phyloP scores from a whole-genome alignment of 306 rosid genomes.

The Malus sylvestris region DNA sequence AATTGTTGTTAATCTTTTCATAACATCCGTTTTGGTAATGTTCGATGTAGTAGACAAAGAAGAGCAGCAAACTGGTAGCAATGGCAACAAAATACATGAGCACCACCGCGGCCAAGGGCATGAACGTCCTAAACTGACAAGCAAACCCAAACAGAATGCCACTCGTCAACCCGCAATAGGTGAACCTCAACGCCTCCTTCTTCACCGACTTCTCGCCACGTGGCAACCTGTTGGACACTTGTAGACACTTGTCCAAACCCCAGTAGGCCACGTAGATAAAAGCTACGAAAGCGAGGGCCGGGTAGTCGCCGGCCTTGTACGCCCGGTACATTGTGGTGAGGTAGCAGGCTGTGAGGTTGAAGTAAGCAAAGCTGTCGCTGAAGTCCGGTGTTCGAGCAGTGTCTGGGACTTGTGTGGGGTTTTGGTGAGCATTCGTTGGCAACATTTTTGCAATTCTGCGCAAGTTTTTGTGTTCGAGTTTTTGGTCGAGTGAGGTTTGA shows the following conservation, averaged over 20 bases:
- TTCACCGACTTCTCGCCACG: background rate
- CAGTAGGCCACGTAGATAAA: background rate
- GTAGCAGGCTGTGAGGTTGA: constrained; percentile 8
- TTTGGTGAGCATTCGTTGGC: background rate
- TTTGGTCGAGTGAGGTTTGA: background rate
- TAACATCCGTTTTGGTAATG: background rate
- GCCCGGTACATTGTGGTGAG: constrained; percentile 10
- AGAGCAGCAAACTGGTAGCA: constrained; percentile 3
- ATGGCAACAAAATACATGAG: background rate
- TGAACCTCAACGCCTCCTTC: constrained; percentile 6
- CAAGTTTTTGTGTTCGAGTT: background rate
- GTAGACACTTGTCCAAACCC: background rate
- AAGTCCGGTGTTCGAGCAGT: background rate
- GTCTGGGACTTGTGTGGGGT: background rate
- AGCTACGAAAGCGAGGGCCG: background rate
- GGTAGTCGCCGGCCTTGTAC: background rate
- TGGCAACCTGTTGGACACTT: background rate
- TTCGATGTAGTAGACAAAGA: constrained; percentile 5
- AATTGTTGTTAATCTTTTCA: background rate
- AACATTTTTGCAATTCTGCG: background rate
- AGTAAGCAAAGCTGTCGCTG: background rate
- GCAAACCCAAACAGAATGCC: constrained; percentile 14
- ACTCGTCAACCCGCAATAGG: constrained; percentile 4
- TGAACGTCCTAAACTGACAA: background rate
- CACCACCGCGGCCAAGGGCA: background rate